Base-by-base conservation (phyloP, 257 asterid species). In the Dorcoceras hygrometricum region DNA sequence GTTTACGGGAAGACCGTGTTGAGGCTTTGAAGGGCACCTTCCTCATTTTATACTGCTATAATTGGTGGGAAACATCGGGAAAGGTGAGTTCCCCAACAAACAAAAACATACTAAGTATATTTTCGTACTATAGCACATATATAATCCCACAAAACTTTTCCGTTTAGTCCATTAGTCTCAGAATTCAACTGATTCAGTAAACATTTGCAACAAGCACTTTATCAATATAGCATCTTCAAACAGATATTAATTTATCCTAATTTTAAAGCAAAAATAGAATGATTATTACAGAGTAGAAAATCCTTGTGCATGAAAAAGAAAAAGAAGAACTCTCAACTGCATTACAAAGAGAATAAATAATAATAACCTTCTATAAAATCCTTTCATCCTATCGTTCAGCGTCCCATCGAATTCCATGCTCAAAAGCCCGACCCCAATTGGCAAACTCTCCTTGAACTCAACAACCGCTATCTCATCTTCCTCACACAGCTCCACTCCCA, bases 341-440 rank as follows among this genome's bases (percentile, higher is more conserved):
- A 6, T 26, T 10, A 53, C 25, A 28, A 36, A 73, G 8, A 3
- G 55, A 63, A 56, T 3, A 56, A 26, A 25, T 48, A 71, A 89
- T 96, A 26, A 25, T 48, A 71, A 89, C 98, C 98, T 91, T 82
- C 96, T 80, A 77, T 91, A 91, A 75, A 91, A 89, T 43, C 98
- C 96, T 80, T 91, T 91, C 98, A 91, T 91, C 83, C 94, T 85
- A 69, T 91, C 98, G 69, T 89, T 91, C 39, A 91, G 77, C 55
- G 84, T 87, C 75, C 98, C 98, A 57, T 82, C 85, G 62, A 91
- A 91, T 31, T 83, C 88, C 72, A 89, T 29, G 75, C 80, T 77
- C 72, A 91, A 73, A 77, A 73, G 66, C 65, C 98, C 98, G 63
- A 75, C 66, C 18, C 96, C 98, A 66, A 76, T 75, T 6, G 95